Percentiles rank a stretch among this genome's conserved stretches.
phyloP scores from a whole-genome alignment of 345 rosid genomes.

The Eucalyptus lansdowneana region DNA sequence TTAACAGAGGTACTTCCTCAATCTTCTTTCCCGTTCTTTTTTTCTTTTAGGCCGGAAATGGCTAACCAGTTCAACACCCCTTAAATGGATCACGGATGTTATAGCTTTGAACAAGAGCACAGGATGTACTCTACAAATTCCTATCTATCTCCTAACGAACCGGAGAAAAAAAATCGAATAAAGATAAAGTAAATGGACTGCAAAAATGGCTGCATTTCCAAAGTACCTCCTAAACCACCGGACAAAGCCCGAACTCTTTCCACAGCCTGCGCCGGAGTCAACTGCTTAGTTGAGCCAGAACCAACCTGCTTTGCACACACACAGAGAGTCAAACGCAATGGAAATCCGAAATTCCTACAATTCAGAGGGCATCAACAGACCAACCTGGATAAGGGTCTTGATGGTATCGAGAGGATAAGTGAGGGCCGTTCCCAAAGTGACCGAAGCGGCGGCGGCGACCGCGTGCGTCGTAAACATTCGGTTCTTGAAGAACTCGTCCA shows the following conservation, averaged over 20 bases:
- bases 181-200: neutral
- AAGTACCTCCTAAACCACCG: constrained; percentile 40
- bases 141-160: neutral
- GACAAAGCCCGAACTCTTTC: constrained; percentile 47
- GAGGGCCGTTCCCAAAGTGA: constrained; percentile 51
- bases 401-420: constrained; percentile 81
- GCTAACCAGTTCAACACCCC: neutral
- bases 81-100: neutral
- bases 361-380: neutral
- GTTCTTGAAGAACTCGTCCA: constrained; percentile 37
- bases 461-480: constrained; percentile 74
- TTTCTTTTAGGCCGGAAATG: neutral
- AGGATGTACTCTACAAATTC: neutral
- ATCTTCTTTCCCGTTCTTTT: neutral
- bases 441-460: constrained; percentile 60
- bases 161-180: neutral
- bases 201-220: neutral
- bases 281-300: constrained; percentile 48
- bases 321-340: neutral
- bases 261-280: constrained; percentile 35
- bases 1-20: neutral
- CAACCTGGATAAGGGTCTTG: constrained; percentile 78
- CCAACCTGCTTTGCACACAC: constrained; percentile 48
- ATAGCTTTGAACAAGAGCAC: neutral
- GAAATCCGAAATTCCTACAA: neutral